phyloP scores from a whole-genome alignment of 495 filamentous ascomycete species.

The Pyronema omphalodes region DNA sequence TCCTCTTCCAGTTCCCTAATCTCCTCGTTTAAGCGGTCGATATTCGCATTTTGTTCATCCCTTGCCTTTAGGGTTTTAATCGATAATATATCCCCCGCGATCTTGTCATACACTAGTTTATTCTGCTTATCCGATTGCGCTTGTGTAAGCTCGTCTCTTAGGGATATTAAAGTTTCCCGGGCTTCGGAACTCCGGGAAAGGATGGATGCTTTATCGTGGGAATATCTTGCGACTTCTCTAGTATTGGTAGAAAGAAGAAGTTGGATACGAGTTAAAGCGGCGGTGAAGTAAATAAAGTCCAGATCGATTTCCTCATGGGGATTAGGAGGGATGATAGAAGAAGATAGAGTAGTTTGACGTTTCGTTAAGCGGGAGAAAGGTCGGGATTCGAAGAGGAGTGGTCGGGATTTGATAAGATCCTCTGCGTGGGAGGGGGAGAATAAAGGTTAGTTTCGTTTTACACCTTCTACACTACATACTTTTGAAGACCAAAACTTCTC shows the following conservation, averaged over 20 bases:
- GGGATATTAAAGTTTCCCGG: constrained; percentile 50
- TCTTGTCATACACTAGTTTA: constrained; percentile 77
- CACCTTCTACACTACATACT: too few relatives aligned
- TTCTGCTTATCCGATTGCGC: constrained; percentile 68
- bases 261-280: constrained; percentile 71
- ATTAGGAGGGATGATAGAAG: constrained; percentile 42
- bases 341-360: constrained; percentile 44
- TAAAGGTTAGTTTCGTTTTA: too few relatives aligned
- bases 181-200: constrained; percentile 54
- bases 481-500: too few relatives aligned
- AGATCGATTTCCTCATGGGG: constrained; percentile 65
- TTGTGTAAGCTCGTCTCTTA: constrained; percentile 53
- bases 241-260: constrained; percentile 68
- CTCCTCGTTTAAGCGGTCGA: constrained; percentile 67
- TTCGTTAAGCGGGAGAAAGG: constrained; percentile 81
- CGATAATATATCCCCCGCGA: constrained; percentile 37
- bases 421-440: too few relatives aligned
- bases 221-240: constrained; percentile 68
- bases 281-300: constrained; percentile 82
- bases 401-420: constrained; percentile 74
- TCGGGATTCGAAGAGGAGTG: constrained; percentile 80
- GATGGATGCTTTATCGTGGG: constrained; percentile 1
- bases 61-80: constrained; percentile 62
- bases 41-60: constrained; percentile 59
- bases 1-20: constrained; percentile 74